phyloP scores from a whole-genome alignment of 352 stramenopile species.

The Globisporangium megalacanthum region DNA sequence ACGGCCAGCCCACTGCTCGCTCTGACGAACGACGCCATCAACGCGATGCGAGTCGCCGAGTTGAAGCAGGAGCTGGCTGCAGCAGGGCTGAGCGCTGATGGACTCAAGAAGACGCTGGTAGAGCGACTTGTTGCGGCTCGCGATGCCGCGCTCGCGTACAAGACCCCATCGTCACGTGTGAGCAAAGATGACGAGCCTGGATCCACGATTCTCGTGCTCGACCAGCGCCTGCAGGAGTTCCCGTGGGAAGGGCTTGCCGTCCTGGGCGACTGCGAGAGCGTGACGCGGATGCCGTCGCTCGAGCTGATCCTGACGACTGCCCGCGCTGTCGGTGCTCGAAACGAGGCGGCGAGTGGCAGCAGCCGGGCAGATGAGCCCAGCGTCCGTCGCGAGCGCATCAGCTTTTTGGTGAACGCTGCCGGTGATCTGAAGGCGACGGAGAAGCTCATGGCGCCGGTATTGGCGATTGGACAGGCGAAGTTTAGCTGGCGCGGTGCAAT shows the following conservation, averaged over 20 bases:
- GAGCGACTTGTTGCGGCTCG: constrained; percentile 31
- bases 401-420: constrained; percentile 70
- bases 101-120: constrained; percentile 49
- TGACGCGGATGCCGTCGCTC: constrained; percentile 76
- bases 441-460: constrained; percentile 44
- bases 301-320: constrained; percentile 45
- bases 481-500: constrained; percentile 54
- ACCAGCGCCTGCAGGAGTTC: constrained; percentile 62
- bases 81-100: constrained; percentile 26
- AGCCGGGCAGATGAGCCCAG: neutral
- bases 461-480: constrained; percentile 21
- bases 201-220: constrained; percentile 60
- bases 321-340: neutral
- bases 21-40: constrained; percentile 24
- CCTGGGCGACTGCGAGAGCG: constrained; percentile 25
- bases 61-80: constrained; percentile 29
- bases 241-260: constrained; percentile 78
- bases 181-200: constrained; percentile 3
- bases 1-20: constrained; percentile 10
- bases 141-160: constrained; percentile 11
- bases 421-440: constrained; percentile 69
- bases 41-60: constrained; percentile 38
- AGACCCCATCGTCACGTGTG: constrained; percentile 5
- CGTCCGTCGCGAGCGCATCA: constrained; percentile 29
- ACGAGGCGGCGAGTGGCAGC: neutral